Conservation (phyloP, 768 basidiomycete species). For the Daedaleopsis nitida region DNA sequence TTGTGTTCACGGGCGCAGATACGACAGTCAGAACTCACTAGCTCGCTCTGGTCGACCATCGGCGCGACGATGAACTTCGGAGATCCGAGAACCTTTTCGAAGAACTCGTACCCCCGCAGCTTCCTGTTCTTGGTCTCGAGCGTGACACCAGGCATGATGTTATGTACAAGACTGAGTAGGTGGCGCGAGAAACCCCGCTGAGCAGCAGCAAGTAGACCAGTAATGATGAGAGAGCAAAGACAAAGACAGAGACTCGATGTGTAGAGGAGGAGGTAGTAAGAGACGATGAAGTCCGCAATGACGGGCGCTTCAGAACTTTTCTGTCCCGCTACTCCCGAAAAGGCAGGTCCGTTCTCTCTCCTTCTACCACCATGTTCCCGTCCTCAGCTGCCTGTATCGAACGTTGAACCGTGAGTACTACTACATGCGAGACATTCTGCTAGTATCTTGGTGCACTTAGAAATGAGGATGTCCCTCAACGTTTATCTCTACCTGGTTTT, state of each 20-base stretch:
- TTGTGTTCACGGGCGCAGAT: neutral
- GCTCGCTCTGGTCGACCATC: conserved; percentile 98
- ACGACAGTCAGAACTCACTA: conserved; percentile 54
- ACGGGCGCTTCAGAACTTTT: too few relatives aligned
- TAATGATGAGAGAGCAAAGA: conserved; percentile 2
- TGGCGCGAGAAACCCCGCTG: conserved; percentile 14
- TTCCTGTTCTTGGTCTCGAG: conserved; percentile 35
- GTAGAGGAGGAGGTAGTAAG: neutral
- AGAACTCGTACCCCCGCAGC: conserved; percentile 82
- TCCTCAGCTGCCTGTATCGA: too few relatives aligned
- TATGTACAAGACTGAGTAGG: conserved; percentile 10
- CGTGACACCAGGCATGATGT: conserved; percentile 18
- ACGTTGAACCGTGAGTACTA: too few relatives aligned
- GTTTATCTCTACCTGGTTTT: too few relatives aligned
- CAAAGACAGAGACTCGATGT: neutral
- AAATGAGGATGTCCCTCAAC: too few relatives aligned
- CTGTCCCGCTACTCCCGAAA: too few relatives aligned
- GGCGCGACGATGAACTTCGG: conserved; percentile 93
- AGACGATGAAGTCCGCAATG: too few relatives aligned
- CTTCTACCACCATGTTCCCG: too few relatives aligned
- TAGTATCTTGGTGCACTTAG: too few relatives aligned
- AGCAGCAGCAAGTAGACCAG: neutral
- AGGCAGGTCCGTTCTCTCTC: too few relatives aligned
- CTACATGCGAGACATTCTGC: too few relatives aligned
- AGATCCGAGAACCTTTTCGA: conserved; percentile 72